Base-by-base conservation (phyloP, 2,329 filamentous ascomycete species). In the Apiospora pterosperma region DNA sequence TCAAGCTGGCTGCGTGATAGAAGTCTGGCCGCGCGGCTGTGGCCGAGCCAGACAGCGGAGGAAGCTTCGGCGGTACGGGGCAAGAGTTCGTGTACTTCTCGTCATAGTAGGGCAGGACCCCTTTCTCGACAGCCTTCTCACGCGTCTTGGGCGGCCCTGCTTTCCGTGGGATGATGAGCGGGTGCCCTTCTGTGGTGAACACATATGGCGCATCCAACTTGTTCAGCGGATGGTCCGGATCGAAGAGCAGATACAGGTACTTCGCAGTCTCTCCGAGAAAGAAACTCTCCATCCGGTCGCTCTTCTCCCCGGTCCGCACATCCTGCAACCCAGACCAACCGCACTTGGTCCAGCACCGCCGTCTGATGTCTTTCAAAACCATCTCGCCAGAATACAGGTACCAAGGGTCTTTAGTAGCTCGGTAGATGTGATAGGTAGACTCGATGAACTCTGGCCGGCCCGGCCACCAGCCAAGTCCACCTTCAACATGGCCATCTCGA, bases 251-350 rank as follows among this genome's bases (percentile, higher is more conserved):
- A 76, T 96, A 98, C 67, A 99, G 82, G 76, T 99, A 99, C 77
- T 98, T 97, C 55, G 93, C 90, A 1, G 96, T 99, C 78, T 99
- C 96, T 16, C 96, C 95, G 1, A 99, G 84, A 73, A 98, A 98
- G 83, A 98, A 99, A 75, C 95, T 98, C 78, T 99, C 96, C 96
- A 98, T 98, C 38, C 96, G 90, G 75, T 99, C 94, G 70, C 88
- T 92, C 77, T 93, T 88, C 78, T 97, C 92, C 4, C 95, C 95
- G 5, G 87, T 92, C 38, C 90, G 82, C 10, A 95, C 92, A 75
- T 94, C 90, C 72, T 93, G 90, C 39, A 98, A 83, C 0, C 95
- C 95, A 16, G 95, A 92, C 93, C 95, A 98, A 44, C 96, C 96
- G 72, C 96, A 99, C 67, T 87, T 85, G 0, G 93, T 93, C 88